Base-by-base conservation (phyloP, 2,329 filamentous ascomycete genomes). In the Teratosphaeria viscida region DNA sequence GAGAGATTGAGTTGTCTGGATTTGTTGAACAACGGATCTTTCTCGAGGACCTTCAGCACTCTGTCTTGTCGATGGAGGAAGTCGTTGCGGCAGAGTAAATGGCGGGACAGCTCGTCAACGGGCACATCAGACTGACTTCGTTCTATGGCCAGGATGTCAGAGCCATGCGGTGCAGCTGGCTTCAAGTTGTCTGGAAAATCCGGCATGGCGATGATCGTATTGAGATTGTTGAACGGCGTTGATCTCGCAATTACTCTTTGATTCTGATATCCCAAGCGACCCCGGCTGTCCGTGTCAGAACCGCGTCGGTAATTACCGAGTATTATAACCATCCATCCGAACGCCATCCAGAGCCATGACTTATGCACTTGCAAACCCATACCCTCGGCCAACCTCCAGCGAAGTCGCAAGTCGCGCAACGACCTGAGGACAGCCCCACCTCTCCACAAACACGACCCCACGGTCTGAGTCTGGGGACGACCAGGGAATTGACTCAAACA, bases 131-230 rank as follows among this genome's bases (percentile, higher is more conserved):
- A 82, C 56, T 73, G 69, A 23, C 69, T 67, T 61, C 79, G 74
- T 65, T 82, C 79, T 39, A 73, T 68, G 34, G 74, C 68, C 11
- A 82, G 72, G 32, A 77, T 77, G 16, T 72, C 73, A 26, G 77
- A 75, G 29, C 79, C 80, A 63, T 76, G 72, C 6, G 70, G 64
- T 74, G 73, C 58, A 67, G 75, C 60, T 19, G 79, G 80, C 64
- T 73, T 76, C 34, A 82, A 76, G 19, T 71, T 71, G 66, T 78
- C 75, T 57, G 77, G 78, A 68, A 81, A 81, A 70, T 82, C 78
- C 26, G 72, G 65, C 77, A 79, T 79, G 29, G 32, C 65, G 27
- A 47, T 16, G n/a, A n/a, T 34, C 5, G 16, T 23, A 16, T 23
- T 49, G 8, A 10, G 43, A 19, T 11, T 49, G 37, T 12, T 39